Evolutionary conservation across 176 grass and related monocot species (phyloP).

Genomic region (Thalia dealbata): DNA sequence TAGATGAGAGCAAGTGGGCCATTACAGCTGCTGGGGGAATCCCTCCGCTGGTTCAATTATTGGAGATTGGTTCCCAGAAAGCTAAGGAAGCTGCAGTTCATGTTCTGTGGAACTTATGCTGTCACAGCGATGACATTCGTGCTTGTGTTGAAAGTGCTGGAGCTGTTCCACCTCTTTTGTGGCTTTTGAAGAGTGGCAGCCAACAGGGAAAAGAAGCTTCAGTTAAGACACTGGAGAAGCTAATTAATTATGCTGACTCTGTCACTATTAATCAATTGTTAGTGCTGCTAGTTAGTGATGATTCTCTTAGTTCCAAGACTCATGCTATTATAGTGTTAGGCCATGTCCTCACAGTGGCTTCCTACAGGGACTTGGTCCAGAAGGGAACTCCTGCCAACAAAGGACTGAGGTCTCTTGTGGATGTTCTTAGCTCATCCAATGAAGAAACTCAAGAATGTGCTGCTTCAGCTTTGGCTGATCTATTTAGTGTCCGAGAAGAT

Average conservation of each 20-base stretch:
- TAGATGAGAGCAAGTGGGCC: constrained; percentile 97
- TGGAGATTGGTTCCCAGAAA: constrained; percentile 81
- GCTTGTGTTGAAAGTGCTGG: constrained; percentile 91
- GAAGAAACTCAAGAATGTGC: constrained; percentile 78
- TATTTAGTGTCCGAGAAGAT: constrained; percentile 72
- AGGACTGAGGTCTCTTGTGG: constrained; percentile 71
- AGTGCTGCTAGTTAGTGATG: constrained; percentile 67
- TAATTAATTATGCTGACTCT: constrained; percentile 68
- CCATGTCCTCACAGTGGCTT: constrained; percentile 77
- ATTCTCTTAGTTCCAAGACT: constrained; percentile 54
- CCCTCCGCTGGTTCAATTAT: constrained; percentile 75
- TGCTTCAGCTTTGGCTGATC: constrained; percentile 81
- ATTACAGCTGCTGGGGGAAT: constrained; percentile 97
- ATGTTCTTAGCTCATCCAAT: constrained; percentile 69
- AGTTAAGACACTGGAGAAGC: constrained; percentile 73
- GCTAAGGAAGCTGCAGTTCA: constrained; percentile 85
- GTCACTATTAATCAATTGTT: constrained; percentile 87
- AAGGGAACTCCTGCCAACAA: constrained; percentile 76
- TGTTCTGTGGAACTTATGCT: constrained; percentile 83
- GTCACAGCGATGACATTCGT: constrained; percentile 85
- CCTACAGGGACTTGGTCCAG: constrained; percentile 58
- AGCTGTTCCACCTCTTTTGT: constrained; percentile 66
- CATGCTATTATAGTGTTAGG: constrained; percentile 84
- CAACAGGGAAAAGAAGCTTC: constrained; percentile 67
- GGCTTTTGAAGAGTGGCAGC: constrained; percentile 72